Conservation (phyloP, 768 basidiomycete species). For the Tephrocybe sp. region DNA sequence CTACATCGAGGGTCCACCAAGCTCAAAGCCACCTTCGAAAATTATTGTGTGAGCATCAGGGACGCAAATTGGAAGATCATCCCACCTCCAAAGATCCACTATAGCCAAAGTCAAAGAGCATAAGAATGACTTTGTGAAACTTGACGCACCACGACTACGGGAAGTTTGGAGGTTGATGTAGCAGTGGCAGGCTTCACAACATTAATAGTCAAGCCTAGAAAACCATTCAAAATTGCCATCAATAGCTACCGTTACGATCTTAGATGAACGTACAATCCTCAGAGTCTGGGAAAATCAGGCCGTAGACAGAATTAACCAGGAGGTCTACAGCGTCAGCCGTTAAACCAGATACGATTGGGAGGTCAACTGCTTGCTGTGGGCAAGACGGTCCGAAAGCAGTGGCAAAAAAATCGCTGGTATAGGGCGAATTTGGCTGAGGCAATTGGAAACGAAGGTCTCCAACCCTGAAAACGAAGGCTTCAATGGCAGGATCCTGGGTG, state of each 20-base stretch:
- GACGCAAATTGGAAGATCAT: not conserved
- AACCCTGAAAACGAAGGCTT: conserved; percentile 21
- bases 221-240: too few relatives aligned
- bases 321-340: conserved; percentile 26
- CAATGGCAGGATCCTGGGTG: not conserved
- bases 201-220: conserved; percentile 37
- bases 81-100: conserved; percentile 35
- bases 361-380: conserved; percentile 36
- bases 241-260: not conserved
- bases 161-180: conserved; percentile 31
- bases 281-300: conserved; percentile 24
- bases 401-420: conserved; percentile 34
- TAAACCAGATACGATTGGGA: conserved; percentile 28
- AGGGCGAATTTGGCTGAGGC: conserved; percentile 35
- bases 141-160: conserved; percentile 35
- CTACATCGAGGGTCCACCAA: conserved; percentile 31
- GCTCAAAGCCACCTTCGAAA: conserved; percentile 27
- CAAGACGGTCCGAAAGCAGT: conserved; percentile 44
- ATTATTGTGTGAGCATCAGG: not conserved
- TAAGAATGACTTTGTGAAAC: not conserved
- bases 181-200: conserved; percentile 34
- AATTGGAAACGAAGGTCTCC: conserved; percentile 41
- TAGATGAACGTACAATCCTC: conserved; percentile 43
- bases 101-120: not conserved
- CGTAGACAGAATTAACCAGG: conserved; percentile 25